Base-by-base conservation (phyloP, 495 filamentous ascomycete genomes). In the Cladorrhinum samala region DNA sequence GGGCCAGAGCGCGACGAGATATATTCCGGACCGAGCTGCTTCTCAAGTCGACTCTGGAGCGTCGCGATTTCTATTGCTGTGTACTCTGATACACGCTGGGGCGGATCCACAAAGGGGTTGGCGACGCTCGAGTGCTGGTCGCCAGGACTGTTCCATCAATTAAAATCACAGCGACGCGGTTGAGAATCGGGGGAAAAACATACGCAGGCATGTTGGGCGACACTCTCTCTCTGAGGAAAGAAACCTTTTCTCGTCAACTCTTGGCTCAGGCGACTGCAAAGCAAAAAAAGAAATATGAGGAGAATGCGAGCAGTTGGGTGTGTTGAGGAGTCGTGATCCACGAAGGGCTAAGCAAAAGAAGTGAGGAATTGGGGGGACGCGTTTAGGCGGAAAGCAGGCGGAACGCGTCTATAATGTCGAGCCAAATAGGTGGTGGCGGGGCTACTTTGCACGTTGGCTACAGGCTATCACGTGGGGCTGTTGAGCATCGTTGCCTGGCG, bases 11-110 rank as follows among this genome's bases (percentile, higher is more conserved):
- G 77, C 4, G 86, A 78, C 2, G 91, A 96, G 43, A 99, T 85
- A 65, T 92, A 97, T 73, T 99, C 94, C 1, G 93, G 94, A 1
- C 93, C 93, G n/a, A 99, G 80, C 61, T 96, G 90, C 60, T 89
- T 93, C 56, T 95, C 86, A 23, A 99, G 81, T 9, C 86, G 82
- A 57, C 79, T 78, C 67, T 95, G 89, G 8, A 99, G 75, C 0
- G 89, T 91, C 9, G 92, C 91, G 40, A 95, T 91, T 71, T 98
- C 84, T 56, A 77, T 72, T n/a, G 91, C 88, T 1, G 91, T 96
- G 68, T 87, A 97, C 59, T 87, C 83, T 56, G 69, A 84, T 8
- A 93, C 79, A 9, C 79, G 80, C 21, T 77, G 81, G 63, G 77
- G 77, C 2, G 71, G 65, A 49, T 91, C 87, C 61, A 86, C 84